Evolutionary conservation across 306 rosid species (phyloP).

Genomic region (Prunus mongolica): DNA sequence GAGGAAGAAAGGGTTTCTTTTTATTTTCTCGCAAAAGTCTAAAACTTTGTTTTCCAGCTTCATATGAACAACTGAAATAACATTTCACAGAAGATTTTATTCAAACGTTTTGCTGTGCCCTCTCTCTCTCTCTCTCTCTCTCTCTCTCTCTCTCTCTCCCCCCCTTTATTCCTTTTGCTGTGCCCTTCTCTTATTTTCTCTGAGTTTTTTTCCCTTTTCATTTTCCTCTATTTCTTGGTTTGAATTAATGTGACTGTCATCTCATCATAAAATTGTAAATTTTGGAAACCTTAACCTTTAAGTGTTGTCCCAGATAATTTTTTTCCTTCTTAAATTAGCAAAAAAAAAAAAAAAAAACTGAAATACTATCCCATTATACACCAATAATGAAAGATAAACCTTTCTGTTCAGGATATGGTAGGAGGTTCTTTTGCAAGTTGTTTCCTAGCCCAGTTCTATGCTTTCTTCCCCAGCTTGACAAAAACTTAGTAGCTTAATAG

Average conservation of each 20-base stretch:
- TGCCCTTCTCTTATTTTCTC: neutral
- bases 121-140: neutral
- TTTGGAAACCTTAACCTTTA: neutral
- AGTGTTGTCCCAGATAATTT: neutral
- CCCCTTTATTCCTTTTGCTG: neutral
- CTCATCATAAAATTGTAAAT: neutral
- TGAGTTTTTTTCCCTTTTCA: neutral
- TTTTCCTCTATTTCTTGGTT: neutral
- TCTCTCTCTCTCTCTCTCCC: neutral
- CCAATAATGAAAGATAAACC: neutral
- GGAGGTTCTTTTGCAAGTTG: neutral
- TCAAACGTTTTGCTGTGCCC: neutral
- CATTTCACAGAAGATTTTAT: neutral
- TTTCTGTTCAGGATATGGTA: neutral
- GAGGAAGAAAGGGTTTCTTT: neutral
- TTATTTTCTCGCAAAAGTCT: neutral
- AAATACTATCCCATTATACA: neutral
- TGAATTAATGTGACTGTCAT: neutral
- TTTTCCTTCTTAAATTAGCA: neutral
- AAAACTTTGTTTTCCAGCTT: neutral
- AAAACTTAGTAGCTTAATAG: no score
- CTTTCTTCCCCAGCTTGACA: slow-evolving; percentile 7
- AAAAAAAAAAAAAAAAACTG: neutral
- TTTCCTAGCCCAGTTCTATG: slow-evolving; percentile 14
- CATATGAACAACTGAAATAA: neutral